Evolutionary conservation across 192 early-diverging fungal species (phyloP), one percentile per base, ranked within the genome.

Genomic region (Kickxella alabastrina): DNA sequence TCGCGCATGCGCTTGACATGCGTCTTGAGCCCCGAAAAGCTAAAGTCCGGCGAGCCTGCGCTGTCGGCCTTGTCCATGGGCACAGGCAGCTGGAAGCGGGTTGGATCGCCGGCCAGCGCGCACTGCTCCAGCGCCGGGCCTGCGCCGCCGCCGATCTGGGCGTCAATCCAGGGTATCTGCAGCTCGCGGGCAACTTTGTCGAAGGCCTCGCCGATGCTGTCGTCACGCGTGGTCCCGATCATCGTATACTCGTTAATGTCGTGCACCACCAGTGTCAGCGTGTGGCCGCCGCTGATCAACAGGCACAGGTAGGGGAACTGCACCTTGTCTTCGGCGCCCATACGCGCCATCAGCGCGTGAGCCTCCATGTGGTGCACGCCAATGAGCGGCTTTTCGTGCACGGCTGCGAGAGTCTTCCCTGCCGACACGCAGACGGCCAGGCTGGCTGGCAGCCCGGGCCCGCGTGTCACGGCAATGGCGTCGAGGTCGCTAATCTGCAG

Each of bases 321-420:
- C 25, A 79, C 65, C 1, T 6, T 21, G 14, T 43, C 46, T 29
- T 42, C 42, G 36, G 34, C 41, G n/a, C 58, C 50, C 34, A 91
- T 75, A 2, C 88, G 83, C 29, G 85, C 86, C 41, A 86, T 87
- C 34, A 89, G 62, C 7, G 88, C 87, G 44, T 91, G 88, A 3
- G 87, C 88, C 61, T 91, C 88, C 88, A 88, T 90, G 54, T 90
- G 88, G 59, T 90, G 88, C 34, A 88, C 85, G 22, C 88, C 88
- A 27, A 90, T 59, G 21, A 90, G 66, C 12, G 88, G 87, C 58
- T 81, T 82, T 25, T 67, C 59, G 52, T 44, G 45, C 15, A 79
- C 87, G 0, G 85, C 85, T 10, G 88, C 88, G 40, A 90, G 54
- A 15, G 83, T 80, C 46, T 88, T 88, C 24, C 78, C 88, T 0